Evolutionary conservation across 257 asterid genomes (phyloP), one percentile per base, ranked within the genome.

Genomic region (Primulina huaijiensis): DNA sequence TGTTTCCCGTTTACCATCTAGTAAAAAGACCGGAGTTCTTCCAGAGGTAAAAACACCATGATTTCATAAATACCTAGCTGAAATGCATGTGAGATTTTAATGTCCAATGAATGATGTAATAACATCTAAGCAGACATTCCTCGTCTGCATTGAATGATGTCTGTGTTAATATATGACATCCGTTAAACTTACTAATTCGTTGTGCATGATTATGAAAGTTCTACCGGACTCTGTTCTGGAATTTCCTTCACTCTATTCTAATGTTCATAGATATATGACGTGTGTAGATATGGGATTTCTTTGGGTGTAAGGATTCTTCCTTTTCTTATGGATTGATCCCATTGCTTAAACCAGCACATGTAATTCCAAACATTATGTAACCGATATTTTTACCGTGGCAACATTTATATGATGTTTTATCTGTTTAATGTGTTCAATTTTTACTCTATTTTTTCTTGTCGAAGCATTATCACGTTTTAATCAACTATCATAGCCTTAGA

Each of bases 11-110:
- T 81, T 94, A 68, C 99, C 97, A 75, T 86, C 96, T 35, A 82
- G 84, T 78, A 82, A 78, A 77, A 84, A 33, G 70, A 80, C 88
- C 35, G 99, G 99, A 72, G 83, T 94, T 75, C 84, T 94, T 62
- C 99, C 99, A 4, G 92, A 89, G 97, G 99, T 94, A 89, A 76
- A 35, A 77, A 27, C 62, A 68, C 67, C 63, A 17, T 19, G 60
- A 71, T 62, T 56, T 56, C 64, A 56, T 67, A n/a, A 38, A 17
- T 16, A 21, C 29, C 60, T 60, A 23, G 23, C 60, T 70, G 61
- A 8, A 11, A 2, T 52, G 5, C 53, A 56, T 2, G 17, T 34
- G 72, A 68, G 61, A 58, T 55, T 60, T 66, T 27, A 43, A 29
- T 64, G 57, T 20, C 60, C 46, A 10, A 56, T 63, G 40, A 62